These are phyloP conservation scores for Plasmodium knowlesi DNA, from an alignment of 169 alveolate species.

Conservation along the genomic window DNA sequence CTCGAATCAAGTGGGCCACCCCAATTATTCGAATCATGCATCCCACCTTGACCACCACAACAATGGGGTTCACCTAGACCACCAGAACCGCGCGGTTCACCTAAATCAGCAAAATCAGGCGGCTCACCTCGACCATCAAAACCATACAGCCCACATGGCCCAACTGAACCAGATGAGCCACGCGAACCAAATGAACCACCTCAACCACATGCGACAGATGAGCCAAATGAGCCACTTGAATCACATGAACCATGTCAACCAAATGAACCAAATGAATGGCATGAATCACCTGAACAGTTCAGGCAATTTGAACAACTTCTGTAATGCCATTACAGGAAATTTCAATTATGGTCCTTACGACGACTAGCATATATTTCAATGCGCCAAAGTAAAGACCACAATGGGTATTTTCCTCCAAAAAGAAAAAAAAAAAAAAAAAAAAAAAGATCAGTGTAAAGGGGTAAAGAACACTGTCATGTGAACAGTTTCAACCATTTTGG, in stretches of 20 bases:
- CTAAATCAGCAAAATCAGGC: background rate
- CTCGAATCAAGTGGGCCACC: background rate
- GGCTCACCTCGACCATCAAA: background rate
- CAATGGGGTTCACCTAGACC: too few species aligned
- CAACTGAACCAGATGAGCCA: background rate
- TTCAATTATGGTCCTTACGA: background rate
- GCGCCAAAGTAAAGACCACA: background rate
- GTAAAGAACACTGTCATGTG: background rate
- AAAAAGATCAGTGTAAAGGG: background rate
- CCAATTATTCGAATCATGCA: background rate
- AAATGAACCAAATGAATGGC: background rate
- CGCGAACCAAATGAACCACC: background rate
- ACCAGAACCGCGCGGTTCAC: too few species aligned
- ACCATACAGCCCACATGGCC: background rate
- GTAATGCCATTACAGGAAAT: background rate
- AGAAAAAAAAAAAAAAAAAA: too few species aligned
- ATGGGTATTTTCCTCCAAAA: too few species aligned
- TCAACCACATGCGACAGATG: background rate
- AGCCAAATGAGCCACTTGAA: background rate
- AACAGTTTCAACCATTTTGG: background rate
- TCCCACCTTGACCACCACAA: too few species aligned
- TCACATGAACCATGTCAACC: background rate
- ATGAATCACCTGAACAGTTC: slow-evolving; percentile 10
- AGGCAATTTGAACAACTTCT: slow-evolving; percentile 12
- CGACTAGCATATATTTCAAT: background rate